A percentile compares a stretch with the other conserved stretches of the same genome.
phyloP scores from a whole-genome alignment of 2,329 filamentous ascomycete species.

The Fusarium nisikadoi region DNA sequence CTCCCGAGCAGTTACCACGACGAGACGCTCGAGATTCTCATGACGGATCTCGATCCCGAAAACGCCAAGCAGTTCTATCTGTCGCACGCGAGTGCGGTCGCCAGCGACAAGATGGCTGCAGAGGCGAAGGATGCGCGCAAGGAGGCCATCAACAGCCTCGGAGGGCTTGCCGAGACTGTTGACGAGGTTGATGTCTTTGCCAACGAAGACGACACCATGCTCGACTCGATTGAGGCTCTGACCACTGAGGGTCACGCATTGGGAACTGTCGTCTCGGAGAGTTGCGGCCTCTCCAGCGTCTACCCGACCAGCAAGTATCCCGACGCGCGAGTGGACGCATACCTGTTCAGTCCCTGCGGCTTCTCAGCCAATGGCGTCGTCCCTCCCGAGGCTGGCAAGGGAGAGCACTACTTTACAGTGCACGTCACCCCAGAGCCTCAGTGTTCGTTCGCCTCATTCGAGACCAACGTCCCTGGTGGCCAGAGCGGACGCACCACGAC shows the following conservation, averaged over 20 bases:
- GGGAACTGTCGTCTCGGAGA: constrained; percentile 90
- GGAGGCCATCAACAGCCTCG: constrained; percentile 67
- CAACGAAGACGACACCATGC: constrained; percentile 65
- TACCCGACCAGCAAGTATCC: constrained; percentile 90
- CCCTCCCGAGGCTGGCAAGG: constrained; percentile 70
- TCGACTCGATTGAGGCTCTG: constrained; percentile 74
- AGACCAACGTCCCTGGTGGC: constrained; percentile 93
- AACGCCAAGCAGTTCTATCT: constrained; percentile 78
- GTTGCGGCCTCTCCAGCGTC: constrained; percentile 87
- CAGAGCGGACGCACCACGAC: constrained; percentile 89
- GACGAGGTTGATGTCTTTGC: constrained; percentile 86
- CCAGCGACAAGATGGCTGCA: constrained; percentile 79
- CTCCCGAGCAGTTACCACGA: constrained; percentile 67
- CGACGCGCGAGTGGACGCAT: constrained; percentile 92
- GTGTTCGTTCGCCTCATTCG: constrained; percentile 97
- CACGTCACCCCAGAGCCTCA: constrained; percentile 97
- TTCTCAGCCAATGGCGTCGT: constrained; percentile 98
- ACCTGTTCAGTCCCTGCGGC: constrained; percentile 95
- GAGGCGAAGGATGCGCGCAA: constrained; percentile 72
- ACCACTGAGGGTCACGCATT: constrained; percentile 94
- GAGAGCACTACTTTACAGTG: constrained; percentile 95
- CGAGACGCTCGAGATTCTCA: constrained; percentile 80
- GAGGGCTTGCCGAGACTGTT: constrained; percentile 62
- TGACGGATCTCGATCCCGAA: constrained; percentile 76
- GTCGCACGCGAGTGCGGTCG: constrained; percentile 84